A percentile compares a stretch with the other conserved stretches of the same genome.
Evolutionary conservation across 2,329 filamentous ascomycete species (phyloP).

Genomic region (Leptographium galeiforme): DNA sequence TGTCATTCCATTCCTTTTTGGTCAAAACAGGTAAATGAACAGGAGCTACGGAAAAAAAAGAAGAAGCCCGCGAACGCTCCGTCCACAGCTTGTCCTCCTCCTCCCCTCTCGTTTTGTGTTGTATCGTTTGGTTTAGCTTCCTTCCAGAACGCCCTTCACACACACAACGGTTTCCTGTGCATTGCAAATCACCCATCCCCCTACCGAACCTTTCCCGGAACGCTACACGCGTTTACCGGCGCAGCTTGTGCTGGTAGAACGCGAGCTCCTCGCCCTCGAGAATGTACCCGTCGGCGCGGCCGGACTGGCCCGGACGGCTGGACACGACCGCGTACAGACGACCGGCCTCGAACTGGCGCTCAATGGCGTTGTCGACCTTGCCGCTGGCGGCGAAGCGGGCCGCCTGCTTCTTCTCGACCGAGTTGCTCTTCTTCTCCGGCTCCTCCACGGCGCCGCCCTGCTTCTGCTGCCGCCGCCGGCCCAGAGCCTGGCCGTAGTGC

Average conservation of each 20-base stretch:
- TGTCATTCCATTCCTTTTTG: not conserved
- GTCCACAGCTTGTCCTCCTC: not conserved
- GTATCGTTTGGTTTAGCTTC: not conserved
- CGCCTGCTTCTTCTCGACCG: slow-evolving; percentile 92
- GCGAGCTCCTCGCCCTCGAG: slow-evolving; percentile 98
- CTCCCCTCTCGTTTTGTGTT: not conserved
- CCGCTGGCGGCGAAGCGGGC: slow-evolving; percentile 67
- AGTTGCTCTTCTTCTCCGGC: slow-evolving; percentile 85
- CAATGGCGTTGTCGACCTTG: slow-evolving; percentile 85
- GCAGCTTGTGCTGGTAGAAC: slow-evolving; percentile 99
- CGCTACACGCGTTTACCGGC: slow-evolving; percentile 58
- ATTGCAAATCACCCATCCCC: not conserved
- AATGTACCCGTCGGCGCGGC: slow-evolving; percentile 93
- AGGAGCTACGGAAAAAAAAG: not conserved
- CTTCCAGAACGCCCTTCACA: not conserved
- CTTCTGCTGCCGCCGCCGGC: slow-evolving; percentile 85
- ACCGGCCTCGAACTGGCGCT: slow-evolving; percentile 99
- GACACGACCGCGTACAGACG: slow-evolving; percentile 89
- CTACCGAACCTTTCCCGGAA: no score
- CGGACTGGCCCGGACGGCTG: slow-evolving; percentile 91
- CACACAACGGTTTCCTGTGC: not conserved
- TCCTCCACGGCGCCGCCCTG: slow-evolving; percentile 47
- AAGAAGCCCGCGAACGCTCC: not conserved
- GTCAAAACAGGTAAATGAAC: slow-evolving; percentile 1
- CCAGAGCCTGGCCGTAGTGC: slow-evolving; percentile 87